These are phyloP conservation scores for Xylariales sp. DNA, from an alignment of 2,329 filamentous ascomycete species.

Conservation along the genomic window DNA sequence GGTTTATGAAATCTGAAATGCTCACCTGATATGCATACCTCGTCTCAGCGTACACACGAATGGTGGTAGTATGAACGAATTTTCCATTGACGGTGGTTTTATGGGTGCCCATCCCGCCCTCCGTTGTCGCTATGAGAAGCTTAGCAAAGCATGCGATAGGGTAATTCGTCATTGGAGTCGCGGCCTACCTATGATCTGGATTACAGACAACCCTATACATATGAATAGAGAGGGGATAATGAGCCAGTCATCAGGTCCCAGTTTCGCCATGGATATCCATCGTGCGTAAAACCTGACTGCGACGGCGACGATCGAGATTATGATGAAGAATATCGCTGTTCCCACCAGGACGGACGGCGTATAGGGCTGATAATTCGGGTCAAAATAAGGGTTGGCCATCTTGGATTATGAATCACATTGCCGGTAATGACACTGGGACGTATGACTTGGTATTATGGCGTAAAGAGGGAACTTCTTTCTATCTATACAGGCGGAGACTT, in stretches of 20 bases:
- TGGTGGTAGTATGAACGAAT: slow-evolving; percentile 32
- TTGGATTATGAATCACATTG: background rate
- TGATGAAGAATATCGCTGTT: slow-evolving; percentile 37
- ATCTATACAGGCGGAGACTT: too few relatives aligned
- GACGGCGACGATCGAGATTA: slow-evolving; percentile 33
- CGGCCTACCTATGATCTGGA: slow-evolving; percentile 39
- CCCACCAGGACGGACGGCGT: slow-evolving; percentile 36
- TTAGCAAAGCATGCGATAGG: background rate
- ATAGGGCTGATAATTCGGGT: slow-evolving; percentile 39
- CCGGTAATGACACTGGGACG: too few relatives aligned
- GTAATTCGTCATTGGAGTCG: too few relatives aligned
- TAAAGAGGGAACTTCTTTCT: too few relatives aligned
- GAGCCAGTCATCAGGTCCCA: slow-evolving; percentile 41
- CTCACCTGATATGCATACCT: slow-evolving; percentile 34
- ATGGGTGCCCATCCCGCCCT: slow-evolving; percentile 34
- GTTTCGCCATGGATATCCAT: slow-evolving; percentile 15
- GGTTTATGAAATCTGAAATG: too few relatives aligned
- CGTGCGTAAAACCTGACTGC: slow-evolving; percentile 38
- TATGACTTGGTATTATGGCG: too few relatives aligned
- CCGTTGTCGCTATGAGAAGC: slow-evolving; percentile 26
- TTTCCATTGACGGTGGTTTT: slow-evolving; percentile 5
- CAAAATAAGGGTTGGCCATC: slow-evolving; percentile 39
- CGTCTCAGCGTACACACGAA: slow-evolving; percentile 39
- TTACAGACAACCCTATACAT: slow-evolving; percentile 31
- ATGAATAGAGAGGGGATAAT: slow-evolving; percentile 31